phyloP scores from a whole-genome alignment of 345 rosid genomes.

The Carallia pectinifolia region DNA sequence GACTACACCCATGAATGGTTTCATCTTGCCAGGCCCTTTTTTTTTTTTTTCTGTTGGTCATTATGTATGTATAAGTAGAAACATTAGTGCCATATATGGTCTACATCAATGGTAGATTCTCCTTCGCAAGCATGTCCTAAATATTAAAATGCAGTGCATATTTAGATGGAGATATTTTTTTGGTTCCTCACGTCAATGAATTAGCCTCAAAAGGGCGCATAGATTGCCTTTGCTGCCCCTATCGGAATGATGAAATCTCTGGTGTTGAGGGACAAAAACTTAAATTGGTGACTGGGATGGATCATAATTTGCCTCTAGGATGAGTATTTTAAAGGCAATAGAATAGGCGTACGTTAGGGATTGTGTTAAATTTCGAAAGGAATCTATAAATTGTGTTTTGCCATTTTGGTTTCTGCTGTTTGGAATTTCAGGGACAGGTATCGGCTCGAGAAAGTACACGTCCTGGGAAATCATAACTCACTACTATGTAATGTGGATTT shows the following conservation, averaged over 20 bases:
- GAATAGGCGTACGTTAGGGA: neutral
- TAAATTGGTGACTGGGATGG: constrained; percentile 9
- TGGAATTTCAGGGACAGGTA: constrained; percentile 65
- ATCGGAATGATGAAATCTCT: neutral
- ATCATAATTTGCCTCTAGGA: neutral
- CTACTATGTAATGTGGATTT: constrained; percentile 70
- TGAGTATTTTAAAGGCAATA: neutral
- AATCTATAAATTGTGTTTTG: neutral
- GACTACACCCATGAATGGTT: neutral
- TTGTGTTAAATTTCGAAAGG: neutral
- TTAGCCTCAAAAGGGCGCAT: constrained; percentile 1
- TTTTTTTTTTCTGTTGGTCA: neutral
- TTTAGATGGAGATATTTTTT: neutral
- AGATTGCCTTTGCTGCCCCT: neutral
- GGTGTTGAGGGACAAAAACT: neutral
- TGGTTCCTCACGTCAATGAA: neutral
- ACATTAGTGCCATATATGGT: neutral
- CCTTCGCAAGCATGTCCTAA: neutral
- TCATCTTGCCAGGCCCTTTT: neutral
- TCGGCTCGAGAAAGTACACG: constrained; percentile 54
- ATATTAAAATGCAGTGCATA: constrained; percentile 9
- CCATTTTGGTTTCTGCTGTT: constrained; percentile 18
- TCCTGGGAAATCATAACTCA: constrained; percentile 57
- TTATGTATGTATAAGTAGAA: neutral
- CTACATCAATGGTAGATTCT: neutral